Evolutionary conservation across 495 filamentous ascomycete genomes (phyloP), one percentile per base, ranked within the genome.

Genomic region (Annulohypoxylon nitens): DNA sequence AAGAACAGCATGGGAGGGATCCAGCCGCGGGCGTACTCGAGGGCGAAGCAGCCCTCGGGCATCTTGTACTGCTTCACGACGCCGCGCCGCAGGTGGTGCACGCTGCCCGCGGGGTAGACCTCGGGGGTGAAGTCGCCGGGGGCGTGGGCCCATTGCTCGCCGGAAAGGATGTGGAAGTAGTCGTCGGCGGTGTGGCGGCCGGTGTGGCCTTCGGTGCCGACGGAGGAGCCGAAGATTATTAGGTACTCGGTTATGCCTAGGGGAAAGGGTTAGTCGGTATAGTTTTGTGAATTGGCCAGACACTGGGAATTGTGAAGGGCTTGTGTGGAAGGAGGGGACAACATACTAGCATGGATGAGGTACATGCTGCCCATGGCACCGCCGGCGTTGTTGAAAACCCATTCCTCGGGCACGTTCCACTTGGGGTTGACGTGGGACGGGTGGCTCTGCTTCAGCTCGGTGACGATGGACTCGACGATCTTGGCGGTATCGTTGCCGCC

Each of bases 331-430:
- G n/a, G n/a, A 50, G 9, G n/a, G 2, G 34, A 30, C 9, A 39
- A 82, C 86, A 70, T 76, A 91, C 90, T 93, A 70, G 93, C 91
- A 78, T 96, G 93, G 77, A 96, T 91, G 70, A 96, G 91, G 75
- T 93, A 93, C 93, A 96, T 95, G 71, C 88, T 90, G 61, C 93
- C 93, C 93, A 96, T 95, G 61, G 93, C 93, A 67, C 91, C 92
- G 71, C 91, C 91, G 68, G 92, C 92, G 68, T 93, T 93, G 85
- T 92, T 93, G 69, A 92, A 90, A 20, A 93, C 82, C 90, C 90
- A 92, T 76, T 91, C 86, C 71, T 91, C 85, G 54, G 55, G 45
- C 23, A 68, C 69, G 37, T 73, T 57, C 74, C 73, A 76, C 54
- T 88, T 78, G 34, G 83, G 71, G 80, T 90, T 91, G 71, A 91